These are phyloP conservation scores for Sporothrix pseudoabietina DNA, from an alignment of 2,329 filamentous ascomycete genomes.

Conservation along the genomic window DNA sequence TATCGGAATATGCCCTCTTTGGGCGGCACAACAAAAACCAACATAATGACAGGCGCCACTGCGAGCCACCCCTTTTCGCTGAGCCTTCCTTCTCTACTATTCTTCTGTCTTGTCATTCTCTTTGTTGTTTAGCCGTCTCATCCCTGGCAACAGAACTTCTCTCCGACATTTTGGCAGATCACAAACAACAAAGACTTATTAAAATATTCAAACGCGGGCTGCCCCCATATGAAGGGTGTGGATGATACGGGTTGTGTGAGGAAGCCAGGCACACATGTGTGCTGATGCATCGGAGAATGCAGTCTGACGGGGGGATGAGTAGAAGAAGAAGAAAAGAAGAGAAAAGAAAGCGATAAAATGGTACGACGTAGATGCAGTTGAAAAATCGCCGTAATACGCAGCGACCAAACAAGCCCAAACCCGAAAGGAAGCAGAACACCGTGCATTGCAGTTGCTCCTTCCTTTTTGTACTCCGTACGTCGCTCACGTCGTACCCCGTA, in stretches of 20 bases:
- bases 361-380: neutral
- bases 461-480: neutral
- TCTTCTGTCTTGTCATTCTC: neutral
- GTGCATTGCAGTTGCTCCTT: neutral
- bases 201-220: constrained; percentile 21
- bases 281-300: constrained; percentile 5
- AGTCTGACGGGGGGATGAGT: neutral
- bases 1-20: constrained; percentile 18
- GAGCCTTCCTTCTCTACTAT: neutral
- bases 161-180: neutral
- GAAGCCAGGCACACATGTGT: neutral
- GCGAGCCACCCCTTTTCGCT: constrained; percentile 13
- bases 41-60: neutral
- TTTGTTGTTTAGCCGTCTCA: constrained; percentile 11
- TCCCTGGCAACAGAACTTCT: constrained; percentile 15
- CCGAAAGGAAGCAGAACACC: constrained; percentile 14
- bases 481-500: too few species aligned
- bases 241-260: neutral
- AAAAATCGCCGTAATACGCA: neutral
- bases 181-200: neutral
- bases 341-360: neutral
- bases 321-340: neutral
- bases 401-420: neutral
- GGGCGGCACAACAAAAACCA: neutral
- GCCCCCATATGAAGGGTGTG: neutral